These are phyloP conservation scores for Lipomyces oligophaga DNA, from an alignment of 805 yeast genomes.

Conservation along the genomic window DNA sequence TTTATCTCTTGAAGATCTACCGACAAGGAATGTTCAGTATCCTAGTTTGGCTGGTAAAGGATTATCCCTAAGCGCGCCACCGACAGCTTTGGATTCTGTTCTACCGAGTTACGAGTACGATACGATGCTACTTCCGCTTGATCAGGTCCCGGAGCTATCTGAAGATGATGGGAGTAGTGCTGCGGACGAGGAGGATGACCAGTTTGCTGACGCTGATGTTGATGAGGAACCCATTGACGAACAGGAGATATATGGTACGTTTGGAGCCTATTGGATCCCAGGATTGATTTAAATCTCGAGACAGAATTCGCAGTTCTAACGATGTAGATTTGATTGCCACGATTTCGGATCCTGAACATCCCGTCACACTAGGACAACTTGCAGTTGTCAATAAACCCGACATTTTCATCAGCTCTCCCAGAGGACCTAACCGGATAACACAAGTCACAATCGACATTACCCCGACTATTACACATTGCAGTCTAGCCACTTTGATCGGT, in stretches of 20 bases:
- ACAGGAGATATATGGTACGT: constrained; percentile 71
- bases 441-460: constrained; percentile 81
- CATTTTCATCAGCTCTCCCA: constrained; percentile 63
- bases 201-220: constrained; percentile 32
- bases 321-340: constrained; percentile 66
- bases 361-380: constrained; percentile 86
- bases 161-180: constrained; percentile 18
- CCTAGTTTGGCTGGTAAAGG: background rate
- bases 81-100: constrained; percentile 21
- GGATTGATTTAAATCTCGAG: too few relatives aligned
- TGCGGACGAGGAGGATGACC: constrained; percentile 25
- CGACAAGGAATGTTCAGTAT: constrained; percentile 49
- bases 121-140: constrained; percentile 28
- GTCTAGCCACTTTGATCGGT: constrained; percentile 92
- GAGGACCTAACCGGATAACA: constrained; percentile 52
- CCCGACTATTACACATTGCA: constrained; percentile 97
- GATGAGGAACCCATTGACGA: constrained; percentile 64
- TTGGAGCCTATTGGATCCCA: too few relatives aligned
- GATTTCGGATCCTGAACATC: constrained; percentile 97
- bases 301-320: too few relatives aligned
- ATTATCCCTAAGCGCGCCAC: constrained; percentile 3
- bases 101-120: constrained; percentile 8
- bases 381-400: constrained; percentile 87
- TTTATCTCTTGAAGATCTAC: constrained; percentile 68
- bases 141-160: constrained; percentile 33